These are phyloP conservation scores for Boletus pseudo-olivaceus DNA, from an alignment of 768 basidiomycete species.

Conservation along the genomic window DNA sequence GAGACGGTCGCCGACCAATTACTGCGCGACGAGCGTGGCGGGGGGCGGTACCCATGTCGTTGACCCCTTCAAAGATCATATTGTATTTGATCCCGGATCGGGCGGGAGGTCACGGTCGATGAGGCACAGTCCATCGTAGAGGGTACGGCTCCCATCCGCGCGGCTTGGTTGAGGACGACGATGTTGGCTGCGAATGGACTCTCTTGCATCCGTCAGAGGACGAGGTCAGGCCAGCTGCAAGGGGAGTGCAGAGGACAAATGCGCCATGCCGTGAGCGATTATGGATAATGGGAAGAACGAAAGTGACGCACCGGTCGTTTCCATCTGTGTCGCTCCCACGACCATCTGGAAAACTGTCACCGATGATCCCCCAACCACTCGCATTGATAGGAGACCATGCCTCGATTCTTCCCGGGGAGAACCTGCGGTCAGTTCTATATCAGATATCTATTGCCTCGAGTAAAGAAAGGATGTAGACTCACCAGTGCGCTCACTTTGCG, in stretches of 20 bases:
- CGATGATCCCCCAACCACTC: neutral
- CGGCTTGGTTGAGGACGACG: too few relatives aligned
- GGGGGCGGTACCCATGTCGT: slow-evolving; percentile 4
- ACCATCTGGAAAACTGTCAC: neutral
- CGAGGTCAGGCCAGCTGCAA: neutral
- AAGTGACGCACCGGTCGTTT: neutral
- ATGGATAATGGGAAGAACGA: neutral
- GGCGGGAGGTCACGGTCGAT: neutral
- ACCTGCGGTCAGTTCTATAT: slow-evolving; percentile 9
- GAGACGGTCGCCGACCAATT: neutral
- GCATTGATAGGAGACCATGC: neutral
- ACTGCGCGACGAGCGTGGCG: neutral
- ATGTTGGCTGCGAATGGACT: too few relatives aligned
- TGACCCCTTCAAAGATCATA: slow-evolving; percentile 9
- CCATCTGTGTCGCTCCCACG: neutral
- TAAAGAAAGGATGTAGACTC: neutral
- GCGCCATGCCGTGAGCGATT: neutral
- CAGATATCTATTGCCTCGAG: neutral
- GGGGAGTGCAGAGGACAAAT: neutral
- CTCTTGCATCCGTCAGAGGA: too few relatives aligned
- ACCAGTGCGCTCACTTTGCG: neutral
- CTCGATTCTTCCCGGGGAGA: slow-evolving; percentile 5
- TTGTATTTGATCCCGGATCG: slow-evolving; percentile 6
- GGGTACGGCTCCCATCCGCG: too few relatives aligned
- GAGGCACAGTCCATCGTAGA: neutral